A percentile compares a stretch with the other conserved stretches of the same genome.
Conservation (phyloP, 495 filamentous ascomycete genomes). For the Aspergillus hancockii region DNA sequence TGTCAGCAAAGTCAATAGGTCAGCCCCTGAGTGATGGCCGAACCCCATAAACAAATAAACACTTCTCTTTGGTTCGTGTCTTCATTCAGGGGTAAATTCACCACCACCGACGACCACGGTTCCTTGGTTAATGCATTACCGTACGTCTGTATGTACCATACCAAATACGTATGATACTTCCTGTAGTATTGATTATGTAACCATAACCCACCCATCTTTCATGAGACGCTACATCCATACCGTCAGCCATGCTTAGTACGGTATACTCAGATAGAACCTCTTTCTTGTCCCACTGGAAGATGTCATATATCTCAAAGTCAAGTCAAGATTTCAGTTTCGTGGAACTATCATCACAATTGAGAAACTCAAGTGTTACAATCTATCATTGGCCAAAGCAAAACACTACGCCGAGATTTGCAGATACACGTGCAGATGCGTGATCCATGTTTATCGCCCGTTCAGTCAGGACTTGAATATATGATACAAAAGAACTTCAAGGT, state of each 20-base stretch:
- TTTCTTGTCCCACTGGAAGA: no score
- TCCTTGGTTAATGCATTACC: constrained; percentile 16
- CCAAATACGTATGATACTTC: background rate
- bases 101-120: constrained; percentile 34
- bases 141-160: constrained; percentile 10
- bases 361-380: no score
- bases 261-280: no score
- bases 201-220: no score
- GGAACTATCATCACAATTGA: no score
- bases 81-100: constrained; percentile 33
- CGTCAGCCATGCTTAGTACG: no score
- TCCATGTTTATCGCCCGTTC: constrained; percentile 9
- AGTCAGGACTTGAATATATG: constrained; percentile 12
- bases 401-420: background rate
- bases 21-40: constrained; percentile 12
- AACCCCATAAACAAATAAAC: constrained; percentile 27
- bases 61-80: constrained; percentile 21
- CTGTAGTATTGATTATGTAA: background rate
- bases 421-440: background rate
- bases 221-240: no score
- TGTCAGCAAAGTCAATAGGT: constrained; percentile 4
- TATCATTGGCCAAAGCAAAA: background rate
- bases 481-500: constrained; percentile 15
- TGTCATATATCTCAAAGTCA: background rate
- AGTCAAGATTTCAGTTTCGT: no score